Evolutionary conservation across 495 filamentous ascomycete species (phyloP).

Genomic region (Corynascus novoguineensis): DNA sequence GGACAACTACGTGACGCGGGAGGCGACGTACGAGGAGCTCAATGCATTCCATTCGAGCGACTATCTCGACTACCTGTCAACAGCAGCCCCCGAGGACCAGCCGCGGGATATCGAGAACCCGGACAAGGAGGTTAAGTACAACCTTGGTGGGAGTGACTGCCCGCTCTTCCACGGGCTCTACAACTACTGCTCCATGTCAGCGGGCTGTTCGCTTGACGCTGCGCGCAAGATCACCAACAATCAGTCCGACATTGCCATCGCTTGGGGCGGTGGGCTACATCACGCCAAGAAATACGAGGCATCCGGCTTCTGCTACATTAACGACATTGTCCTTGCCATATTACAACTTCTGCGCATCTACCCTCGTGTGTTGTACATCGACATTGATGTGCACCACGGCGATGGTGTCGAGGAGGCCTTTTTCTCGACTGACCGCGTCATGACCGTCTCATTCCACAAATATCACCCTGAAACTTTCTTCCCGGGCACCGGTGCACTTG

Average conservation of each 20-base stretch:
- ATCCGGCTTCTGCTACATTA: conserved; percentile 96
- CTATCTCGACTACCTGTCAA: conserved; percentile 81
- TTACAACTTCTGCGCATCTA: conserved; percentile 92
- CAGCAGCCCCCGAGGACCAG: conserved; percentile 43
- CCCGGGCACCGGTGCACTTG: conserved; percentile 87
- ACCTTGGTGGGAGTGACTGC: conserved; percentile 85
- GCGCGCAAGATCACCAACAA: conserved; percentile 80
- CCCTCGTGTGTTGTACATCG: conserved; percentile 90
- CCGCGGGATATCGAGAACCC: conserved; percentile 46
- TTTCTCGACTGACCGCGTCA: conserved; percentile 94
- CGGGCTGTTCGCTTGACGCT: conserved; percentile 83
- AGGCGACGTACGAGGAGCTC: conserved; percentile 82
- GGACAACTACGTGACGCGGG: conserved; percentile 80
- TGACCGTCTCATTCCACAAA: conserved; percentile 98
- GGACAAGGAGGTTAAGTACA: conserved; percentile 58
- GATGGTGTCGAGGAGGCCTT: conserved; percentile 98
- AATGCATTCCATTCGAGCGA: conserved; percentile 79
- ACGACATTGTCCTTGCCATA: conserved; percentile 96
- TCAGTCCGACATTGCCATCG: conserved; percentile 90
- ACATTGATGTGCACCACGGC: conserved; percentile 98
- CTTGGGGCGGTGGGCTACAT: conserved; percentile 96
- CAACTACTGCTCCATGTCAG: conserved; percentile 90
- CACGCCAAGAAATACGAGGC: conserved; percentile 97
- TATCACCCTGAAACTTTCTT: conserved; percentile 88
- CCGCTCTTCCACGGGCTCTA: conserved; percentile 95